phyloP scores from a whole-genome alignment of 2,329 filamentous ascomycete genomes.

The Dothistroma pini region DNA sequence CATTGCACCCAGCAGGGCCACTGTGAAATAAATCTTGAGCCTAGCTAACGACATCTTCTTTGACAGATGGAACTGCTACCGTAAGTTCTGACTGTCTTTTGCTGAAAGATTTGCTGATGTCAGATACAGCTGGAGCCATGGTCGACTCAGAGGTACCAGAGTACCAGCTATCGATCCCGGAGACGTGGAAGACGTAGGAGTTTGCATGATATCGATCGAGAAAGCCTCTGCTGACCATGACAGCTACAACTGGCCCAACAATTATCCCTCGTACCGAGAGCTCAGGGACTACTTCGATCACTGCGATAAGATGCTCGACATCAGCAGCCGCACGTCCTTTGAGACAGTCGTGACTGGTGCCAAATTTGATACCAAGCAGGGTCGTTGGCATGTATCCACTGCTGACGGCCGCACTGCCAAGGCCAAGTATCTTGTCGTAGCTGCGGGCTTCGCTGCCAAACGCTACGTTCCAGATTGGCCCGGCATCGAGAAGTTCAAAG shows the following conservation, averaged over 20 bases:
- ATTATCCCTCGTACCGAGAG: constrained; percentile 36
- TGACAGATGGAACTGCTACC: constrained; percentile 43
- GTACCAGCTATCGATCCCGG: constrained; percentile 47
- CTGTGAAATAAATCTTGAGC: no score
- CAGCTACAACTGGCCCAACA: constrained; percentile 18
- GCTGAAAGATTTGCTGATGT: constrained; percentile 27
- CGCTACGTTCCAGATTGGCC: constrained; percentile 38
- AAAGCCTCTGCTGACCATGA: constrained; percentile 2
- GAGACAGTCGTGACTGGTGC: constrained; percentile 54
- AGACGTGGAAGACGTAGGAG: constrained; percentile 43
- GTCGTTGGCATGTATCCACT: constrained; percentile 52
- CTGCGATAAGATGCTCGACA: constrained; percentile 52
- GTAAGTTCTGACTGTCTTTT: constrained; percentile 28
- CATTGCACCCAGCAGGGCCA: no score
- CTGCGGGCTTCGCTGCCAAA: constrained; percentile 44
- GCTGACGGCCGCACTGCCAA: constrained; percentile 51
- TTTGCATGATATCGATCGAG: background rate
- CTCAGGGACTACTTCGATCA: constrained; percentile 58
- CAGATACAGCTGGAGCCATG: constrained; percentile 36
- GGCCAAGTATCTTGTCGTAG: constrained; percentile 52
- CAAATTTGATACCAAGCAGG: constrained; percentile 47
- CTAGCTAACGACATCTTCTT: no score
- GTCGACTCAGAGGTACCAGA: constrained; percentile 48
- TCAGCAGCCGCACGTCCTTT: constrained; percentile 53
- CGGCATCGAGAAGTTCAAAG: constrained; percentile 38